Base-by-base conservation (phyloP, 2,329 filamentous ascomycete genomes). In the Cladosporium cucumerinum region DNA sequence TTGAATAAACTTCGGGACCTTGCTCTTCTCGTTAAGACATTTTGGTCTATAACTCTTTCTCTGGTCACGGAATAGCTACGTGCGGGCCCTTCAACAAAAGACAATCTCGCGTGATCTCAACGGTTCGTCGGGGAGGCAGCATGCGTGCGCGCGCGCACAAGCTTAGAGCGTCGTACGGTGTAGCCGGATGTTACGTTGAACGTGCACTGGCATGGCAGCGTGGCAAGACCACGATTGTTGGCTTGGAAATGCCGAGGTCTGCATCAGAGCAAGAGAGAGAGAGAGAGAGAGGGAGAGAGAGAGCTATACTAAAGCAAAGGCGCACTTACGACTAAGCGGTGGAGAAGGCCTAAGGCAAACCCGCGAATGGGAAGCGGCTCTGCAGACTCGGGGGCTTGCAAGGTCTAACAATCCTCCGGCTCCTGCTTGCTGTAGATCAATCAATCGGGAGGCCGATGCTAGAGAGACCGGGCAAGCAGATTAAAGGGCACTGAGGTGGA, bases 361-460 rank as follows among this genome's bases (percentile, higher is more conserved):
- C 59, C 48, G 48, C 58, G 58, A 61, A 61, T 61, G 43, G 36
- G 32, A 39, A 46, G 57, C 57, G 36, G 57, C 57, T 59, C 57
- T 59, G 57, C 57, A 59, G 57, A 32, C 36, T 48, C 57, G 39
- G 39, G n/a, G 39, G 36, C 36, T 49, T 49, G 16, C 30, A 36
- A 36, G 25, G 43, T 18, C 46, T n/a, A 46, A 32, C 28, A 61
- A 61, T 61, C 59, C 46, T 61, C 26, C 59, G 59, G 59, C 59
- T 61, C 59, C 59, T 61, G 26, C 18, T 54, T 54, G 51, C 51
- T 54, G 51, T 21, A n/a, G 30, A 49, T 54, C 52, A 49, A 61
- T 39, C 28, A 61, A 54, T 43, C 59, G 59, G 59, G 30, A 10
- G 59, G 32, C 32, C 59, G 59, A 58, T 58, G 55, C 34, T 39